These are phyloP conservation scores for Aspergillus awamori DNA, from an alignment of 2,329 filamentous ascomycete species.

Conservation along the genomic window DNA sequence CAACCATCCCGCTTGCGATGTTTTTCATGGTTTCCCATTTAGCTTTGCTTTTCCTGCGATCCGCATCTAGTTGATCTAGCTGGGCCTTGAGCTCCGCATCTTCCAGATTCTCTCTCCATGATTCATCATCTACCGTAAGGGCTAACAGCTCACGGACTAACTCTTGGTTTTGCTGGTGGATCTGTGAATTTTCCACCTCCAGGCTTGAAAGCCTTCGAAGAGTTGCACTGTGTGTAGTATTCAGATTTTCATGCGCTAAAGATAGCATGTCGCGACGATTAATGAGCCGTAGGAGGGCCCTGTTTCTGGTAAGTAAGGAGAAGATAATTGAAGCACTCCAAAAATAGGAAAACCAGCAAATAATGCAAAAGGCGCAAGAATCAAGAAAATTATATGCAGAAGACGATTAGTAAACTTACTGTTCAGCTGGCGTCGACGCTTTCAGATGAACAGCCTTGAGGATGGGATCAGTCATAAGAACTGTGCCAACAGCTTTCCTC, in stretches of 20 bases:
- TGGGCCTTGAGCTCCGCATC: constrained; percentile 58
- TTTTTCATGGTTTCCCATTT: constrained; percentile 77
- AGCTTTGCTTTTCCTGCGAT: constrained; percentile 64
- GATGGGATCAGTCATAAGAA: constrained; percentile 73
- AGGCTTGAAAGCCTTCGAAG: constrained; percentile 58
- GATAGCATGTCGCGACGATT: constrained; percentile 69
- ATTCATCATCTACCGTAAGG: constrained; percentile 62
- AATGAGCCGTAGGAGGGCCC: constrained; percentile 68
- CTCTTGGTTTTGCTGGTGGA: constrained; percentile 63
- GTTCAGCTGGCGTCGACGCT: constrained; percentile 66
- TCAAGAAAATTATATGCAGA: neutral
- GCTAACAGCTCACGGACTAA: constrained; percentile 65
- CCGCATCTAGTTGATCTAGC: constrained; percentile 60
- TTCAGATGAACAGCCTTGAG: constrained; percentile 75
- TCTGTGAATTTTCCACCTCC: constrained; percentile 61
- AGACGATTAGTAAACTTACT: constrained; percentile 51
- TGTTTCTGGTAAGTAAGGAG: constrained; percentile 39
- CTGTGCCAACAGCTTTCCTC: constrained; percentile 68
- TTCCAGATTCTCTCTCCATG: constrained; percentile 54
- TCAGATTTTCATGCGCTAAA: constrained; percentile 63
- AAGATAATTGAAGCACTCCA: neutral
- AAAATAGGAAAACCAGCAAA: constrained; percentile 11
- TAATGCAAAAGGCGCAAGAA: neutral
- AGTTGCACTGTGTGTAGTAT: constrained; percentile 55
- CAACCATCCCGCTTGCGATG: constrained; percentile 75